These are phyloP conservation scores for Pelargonium cotyledonis DNA, from an alignment of 441 rosid species.

Conservation along the genomic window DNA sequence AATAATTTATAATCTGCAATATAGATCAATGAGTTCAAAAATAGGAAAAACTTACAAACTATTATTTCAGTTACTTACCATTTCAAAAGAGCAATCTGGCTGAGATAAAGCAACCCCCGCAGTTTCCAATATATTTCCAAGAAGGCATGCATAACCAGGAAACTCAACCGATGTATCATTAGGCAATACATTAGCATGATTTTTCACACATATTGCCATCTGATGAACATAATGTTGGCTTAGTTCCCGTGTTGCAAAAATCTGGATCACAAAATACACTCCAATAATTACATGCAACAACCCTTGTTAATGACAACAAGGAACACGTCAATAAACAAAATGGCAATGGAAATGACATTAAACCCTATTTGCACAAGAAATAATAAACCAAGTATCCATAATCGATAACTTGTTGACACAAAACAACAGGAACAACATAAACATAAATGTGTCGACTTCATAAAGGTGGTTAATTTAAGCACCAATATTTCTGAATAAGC, in stretches of 20 bases:
- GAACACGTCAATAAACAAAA: slow-evolving; percentile 6
- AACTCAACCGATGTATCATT: slow-evolving; percentile 47
- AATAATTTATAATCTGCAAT: no score
- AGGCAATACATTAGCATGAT: slow-evolving; percentile 54
- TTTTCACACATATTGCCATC: slow-evolving; percentile 60
- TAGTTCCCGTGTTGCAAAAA: slow-evolving; percentile 53
- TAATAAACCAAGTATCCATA: slow-evolving; percentile 6
- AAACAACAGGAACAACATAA: slow-evolving; percentile 1
- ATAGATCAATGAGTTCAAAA: no score
- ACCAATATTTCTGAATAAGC: slow-evolving; percentile 12
- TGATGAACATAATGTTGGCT: slow-evolving; percentile 70
- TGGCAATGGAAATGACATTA: slow-evolving; percentile 2
- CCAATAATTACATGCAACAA: slow-evolving; percentile 20
- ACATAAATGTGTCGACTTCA: slow-evolving; percentile 1
- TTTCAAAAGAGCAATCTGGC: slow-evolving; percentile 73
- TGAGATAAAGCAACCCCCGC: slow-evolving; percentile 72
- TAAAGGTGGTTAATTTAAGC: slow-evolving; percentile 11
- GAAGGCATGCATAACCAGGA: slow-evolving; percentile 87
- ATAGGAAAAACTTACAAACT: background rate
- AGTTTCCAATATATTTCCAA: slow-evolving; percentile 80
- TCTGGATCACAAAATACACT: slow-evolving; percentile 40
- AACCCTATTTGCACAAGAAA: slow-evolving; percentile 10
- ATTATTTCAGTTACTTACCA: slow-evolving; percentile 40
- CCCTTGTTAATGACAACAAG: slow-evolving; percentile 10
- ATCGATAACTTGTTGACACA: slow-evolving; percentile 8